Base-by-base conservation (phyloP, 225 moss, liverwort and hornwort species). In the Pseudisothecium myosuroides region DNA sequence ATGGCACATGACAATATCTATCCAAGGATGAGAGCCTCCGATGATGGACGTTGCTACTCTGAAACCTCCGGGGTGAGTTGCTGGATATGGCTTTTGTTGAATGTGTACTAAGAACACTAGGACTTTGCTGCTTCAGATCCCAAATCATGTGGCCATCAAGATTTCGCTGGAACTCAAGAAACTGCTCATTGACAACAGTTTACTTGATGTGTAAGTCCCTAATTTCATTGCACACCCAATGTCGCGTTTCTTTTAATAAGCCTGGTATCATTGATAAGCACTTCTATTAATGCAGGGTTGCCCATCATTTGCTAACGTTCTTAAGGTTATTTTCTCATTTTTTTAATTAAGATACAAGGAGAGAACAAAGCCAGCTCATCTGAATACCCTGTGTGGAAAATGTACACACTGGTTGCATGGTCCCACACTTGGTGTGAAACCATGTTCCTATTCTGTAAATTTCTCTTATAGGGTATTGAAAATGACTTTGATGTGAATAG, bases 161-260 rank as follows among this genome's bases (percentile, higher is more conserved):
- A 98, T 98, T 86, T 95, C 98, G 22, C 89, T 98, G 94, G 98
- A 98, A 90, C 92, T 98, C 63, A 98, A 97, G 91, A 98, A 97
- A 89, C 78, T 98, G 90, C 98, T 98, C 85, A 95, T 98, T 55
- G 98, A 98, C 92, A 98, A 98, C 95, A 97, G 96, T 91, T 94
- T 98, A 79, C 96, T 98, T 27, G 98, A 98, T 87, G 95, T 98
- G 98, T 98, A 93, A 89, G 95, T 74, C 26, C 71, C 52, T 20
- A 29, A 37, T 28, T 62, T 49, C 13, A 37, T 17, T 63, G 54
- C 88, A 27, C 78, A 55, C 26, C 34, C 43, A 23, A 32, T 23
- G 31, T 52, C 52, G 17, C 50, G 43, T 55, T 31, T 55, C 65
- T 2, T 22, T 84, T 11, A 55, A 39, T 7, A 27, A 50, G 52